Evolutionary conservation across 192 early-diverging fungal species (phyloP), one percentile per base, ranked within the genome.

Genomic region (Coemansia sp.): DNA sequence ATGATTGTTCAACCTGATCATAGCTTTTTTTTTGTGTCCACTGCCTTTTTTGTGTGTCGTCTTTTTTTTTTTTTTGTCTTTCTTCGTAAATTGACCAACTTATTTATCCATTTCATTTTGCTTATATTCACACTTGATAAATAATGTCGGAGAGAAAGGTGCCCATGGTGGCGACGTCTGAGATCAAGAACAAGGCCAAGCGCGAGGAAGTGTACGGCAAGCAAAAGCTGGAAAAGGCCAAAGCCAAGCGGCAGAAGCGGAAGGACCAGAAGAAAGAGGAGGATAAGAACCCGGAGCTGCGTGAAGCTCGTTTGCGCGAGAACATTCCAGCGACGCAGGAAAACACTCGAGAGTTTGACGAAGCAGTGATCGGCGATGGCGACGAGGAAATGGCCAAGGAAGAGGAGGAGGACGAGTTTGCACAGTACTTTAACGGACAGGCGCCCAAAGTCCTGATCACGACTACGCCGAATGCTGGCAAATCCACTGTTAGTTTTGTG

Each of bases 271-370:
- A 87, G 39, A 97, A 96, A 75, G 90, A 87, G 36, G 96, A 98
- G 75, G 84, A 72, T 4, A 87, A 85, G 38, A 89, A 95, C 75
- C 96, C 96, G 5, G 90, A 92, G 75, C 85, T 92, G 51, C 92
- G 91, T 69, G 92, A 91, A 80, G 88, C 74, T 69, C 91, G 97
- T 59, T 77, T 99, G 67, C 86, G 87, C 41, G 86, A 92, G 58
- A 99, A 99, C 84, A 88, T 95, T 17, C 95, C 95, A 6, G 86
- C 89, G 61, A 99, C 98, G 4, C 83, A 97, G 36, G 98, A 99
- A 67, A 96, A 89, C 72, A 91, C 91, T 17, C 78, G 96, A 62
- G 98, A 99, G 76, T 88, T 84, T 56, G 96, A 99, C 71, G 96
- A 97, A 44, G 96, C 96, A 1, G 87, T 97, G 34, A 93, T 98